Percentiles rank a stretch among this genome's conserved stretches.
phyloP scores from a whole-genome alignment of 805 yeast genomes.

The Candida loeiensis region DNA sequence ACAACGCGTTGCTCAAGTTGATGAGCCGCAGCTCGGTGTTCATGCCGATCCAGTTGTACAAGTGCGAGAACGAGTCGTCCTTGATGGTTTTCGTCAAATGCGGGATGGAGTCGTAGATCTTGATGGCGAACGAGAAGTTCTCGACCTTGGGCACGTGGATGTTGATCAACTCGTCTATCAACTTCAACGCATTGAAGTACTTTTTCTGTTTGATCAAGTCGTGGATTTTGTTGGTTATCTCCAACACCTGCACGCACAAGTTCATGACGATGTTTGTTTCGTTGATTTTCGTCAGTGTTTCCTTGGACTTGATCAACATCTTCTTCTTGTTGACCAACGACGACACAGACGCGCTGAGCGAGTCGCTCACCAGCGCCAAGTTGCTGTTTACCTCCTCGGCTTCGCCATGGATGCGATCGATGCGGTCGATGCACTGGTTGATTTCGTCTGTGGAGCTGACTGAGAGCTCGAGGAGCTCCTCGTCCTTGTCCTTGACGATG shows the following conservation, averaged over 20 bases:
- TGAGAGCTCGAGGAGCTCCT: slow-evolving; percentile 60
- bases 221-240: slow-evolving; percentile 80
- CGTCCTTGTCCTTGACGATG: slow-evolving; percentile 57
- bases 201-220: slow-evolving; percentile 70
- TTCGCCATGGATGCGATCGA: slow-evolving; percentile 56
- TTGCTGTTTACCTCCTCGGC: slow-evolving; percentile 57
- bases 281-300: slow-evolving; percentile 61
- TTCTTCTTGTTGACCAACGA: slow-evolving; percentile 63
- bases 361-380: slow-evolving; percentile 52
- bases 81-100: slow-evolving; percentile 66
- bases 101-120: slow-evolving; percentile 75
- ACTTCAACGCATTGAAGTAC: slow-evolving; percentile 82
- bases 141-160: slow-evolving; percentile 68
- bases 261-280: slow-evolving; percentile 69
- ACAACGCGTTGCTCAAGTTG: slow-evolving; percentile 53
- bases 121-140: slow-evolving; percentile 69
- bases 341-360: slow-evolving; percentile 61
- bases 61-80: slow-evolving; percentile 65
- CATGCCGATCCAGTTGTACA: slow-evolving; percentile 62
- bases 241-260: slow-evolving; percentile 75
- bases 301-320: slow-evolving; percentile 55
- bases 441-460: slow-evolving; percentile 56
- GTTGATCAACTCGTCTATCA: slow-evolving; percentile 68
- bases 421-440: slow-evolving; percentile 55
- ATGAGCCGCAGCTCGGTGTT: slow-evolving; percentile 57